A percentile compares a stretch with the other conserved stretches of the same genome.
Evolutionary conservation across 1,284 basidiomycete species (phyloP).

Genomic region (Ustilago tritici): DNA sequence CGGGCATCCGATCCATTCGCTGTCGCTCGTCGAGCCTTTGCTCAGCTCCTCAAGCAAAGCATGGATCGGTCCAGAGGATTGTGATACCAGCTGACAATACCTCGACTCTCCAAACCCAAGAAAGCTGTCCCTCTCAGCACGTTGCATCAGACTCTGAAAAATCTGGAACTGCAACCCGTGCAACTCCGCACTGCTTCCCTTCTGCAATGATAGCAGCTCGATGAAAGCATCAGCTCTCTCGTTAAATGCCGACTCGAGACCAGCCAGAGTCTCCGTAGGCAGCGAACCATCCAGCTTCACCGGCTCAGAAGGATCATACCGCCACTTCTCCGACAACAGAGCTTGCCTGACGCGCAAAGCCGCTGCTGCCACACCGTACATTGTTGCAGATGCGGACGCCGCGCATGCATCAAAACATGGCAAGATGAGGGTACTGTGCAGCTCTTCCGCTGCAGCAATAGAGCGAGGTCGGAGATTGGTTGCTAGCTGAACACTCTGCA

Average conservation of each 20-base stretch:
- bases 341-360: slow-evolving; percentile 38
- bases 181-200: background rate
- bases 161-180: slow-evolving; percentile 34
- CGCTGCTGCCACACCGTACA: slow-evolving; percentile 31
- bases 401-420: slow-evolving; percentile 31
- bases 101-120: slow-evolving; percentile 13
- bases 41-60: slow-evolving; percentile 15
- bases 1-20: slow-evolving; percentile 28
- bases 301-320: slow-evolving; percentile 38
- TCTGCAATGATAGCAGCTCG: slow-evolving; percentile 16
- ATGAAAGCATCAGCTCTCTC: slow-evolving; percentile 32
- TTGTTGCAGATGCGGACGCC: background rate
- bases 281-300: slow-evolving; percentile 48
- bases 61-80: slow-evolving; percentile 3
- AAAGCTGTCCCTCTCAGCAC: slow-evolving; percentile 41
- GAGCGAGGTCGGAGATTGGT: slow-evolving; percentile 32
- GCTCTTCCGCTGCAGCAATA: slow-evolving; percentile 33
- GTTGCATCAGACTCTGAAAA: slow-evolving; percentile 36
- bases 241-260: slow-evolving; percentile 38
- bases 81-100: slow-evolving; percentile 28
- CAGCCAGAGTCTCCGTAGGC: slow-evolving; percentile 28
- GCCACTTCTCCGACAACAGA: slow-evolving; percentile 43
- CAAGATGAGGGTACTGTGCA: slow-evolving; percentile 34
- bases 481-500: slow-evolving; percentile 37
- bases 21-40: background rate